Base-by-base conservation (phyloP, 495 filamentous ascomycete genomes). In the Penicillium desertorum region DNA sequence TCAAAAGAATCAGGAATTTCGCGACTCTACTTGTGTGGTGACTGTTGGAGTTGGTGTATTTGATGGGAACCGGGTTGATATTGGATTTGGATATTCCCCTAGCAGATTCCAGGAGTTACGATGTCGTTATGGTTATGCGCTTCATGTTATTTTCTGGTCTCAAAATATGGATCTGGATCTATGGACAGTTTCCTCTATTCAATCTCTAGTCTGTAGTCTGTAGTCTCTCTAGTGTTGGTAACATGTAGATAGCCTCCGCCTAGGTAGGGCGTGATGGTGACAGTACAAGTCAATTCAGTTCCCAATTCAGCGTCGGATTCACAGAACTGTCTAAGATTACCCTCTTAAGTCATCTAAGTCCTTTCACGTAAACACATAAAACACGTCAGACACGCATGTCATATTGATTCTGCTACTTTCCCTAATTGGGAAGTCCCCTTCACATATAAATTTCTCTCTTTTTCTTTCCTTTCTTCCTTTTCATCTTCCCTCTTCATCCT, bases 51-150 rank as follows among this genome's bases (percentile, higher is more conserved):
- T 51, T n/a, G 11, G 47, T 14, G 36, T 42, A 16, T 52, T 52
- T 27, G 50, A 52, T 41, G 32, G 50, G 34, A 52, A 52, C 23
- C 23, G 22, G 50, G 42, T 30, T 42, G 49, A 51, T 39, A 25
- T 39, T 46, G 53, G 53, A 36, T 47, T 53, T 55, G 53, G 53
- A 55, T 47, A 47, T 47, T 55, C 32, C 43, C 51, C 39, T 47
- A 37, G 44, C 53, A 47, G 34, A 53, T 41, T 34, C 45, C 29
- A 55, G 44, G 53, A 55, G 53, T 55, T 52, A 47, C 39, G 37
- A 53, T 22, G 51, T 53, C 37, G 53, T 55, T 55, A 55, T 55
- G 53, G 42, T 55, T 39, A 55, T 55, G 52, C 27, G 50, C 43
- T 42, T 44, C 51, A 53, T 53, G 32, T 39, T 36, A 39, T 45